A percentile compares a stretch with the other conserved stretches of the same genome.
Conservation (phyloP, 306 rosid species). For the Quillaja saponaria region DNA sequence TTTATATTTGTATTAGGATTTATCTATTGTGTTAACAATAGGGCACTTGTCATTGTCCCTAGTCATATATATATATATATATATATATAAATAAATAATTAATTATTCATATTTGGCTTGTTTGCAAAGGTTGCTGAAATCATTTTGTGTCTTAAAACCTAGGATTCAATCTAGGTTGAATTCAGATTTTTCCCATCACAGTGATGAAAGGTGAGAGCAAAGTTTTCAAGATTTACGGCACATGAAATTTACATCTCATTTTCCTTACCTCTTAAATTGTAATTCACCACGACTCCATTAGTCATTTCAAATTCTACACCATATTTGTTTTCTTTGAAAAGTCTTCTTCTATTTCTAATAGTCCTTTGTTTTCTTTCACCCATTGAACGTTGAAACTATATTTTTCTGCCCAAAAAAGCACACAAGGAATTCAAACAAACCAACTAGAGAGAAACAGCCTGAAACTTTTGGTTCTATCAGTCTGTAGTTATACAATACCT, state of each 20-base stretch:
- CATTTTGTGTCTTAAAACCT: neutral
- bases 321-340: neutral
- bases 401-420: slow-evolving; percentile 23
- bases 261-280: neutral
- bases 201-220: neutral
- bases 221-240: slow-evolving; percentile 16
- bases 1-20: too few species aligned
- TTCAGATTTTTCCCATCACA: neutral
- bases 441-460: slow-evolving; percentile 9
- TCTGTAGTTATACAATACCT: slow-evolving; percentile 8
- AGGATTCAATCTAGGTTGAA: slow-evolving; percentile 8
- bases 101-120: too few species aligned
- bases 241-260: neutral
- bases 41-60: too few species aligned
- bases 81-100: too few species aligned
- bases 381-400: slow-evolving; percentile 20
- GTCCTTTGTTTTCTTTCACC: neutral
- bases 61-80: too few species aligned
- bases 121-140: too few species aligned
- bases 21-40: too few species aligned
- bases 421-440: slow-evolving; percentile 14
- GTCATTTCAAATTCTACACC: neutral
- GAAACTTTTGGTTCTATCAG: slow-evolving; percentile 17
- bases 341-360: too few species aligned
- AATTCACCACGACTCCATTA: neutral